Evolutionary conservation across 768 basidiomycete species (phyloP).

Genomic region (Rhizopogon rudus): DNA sequence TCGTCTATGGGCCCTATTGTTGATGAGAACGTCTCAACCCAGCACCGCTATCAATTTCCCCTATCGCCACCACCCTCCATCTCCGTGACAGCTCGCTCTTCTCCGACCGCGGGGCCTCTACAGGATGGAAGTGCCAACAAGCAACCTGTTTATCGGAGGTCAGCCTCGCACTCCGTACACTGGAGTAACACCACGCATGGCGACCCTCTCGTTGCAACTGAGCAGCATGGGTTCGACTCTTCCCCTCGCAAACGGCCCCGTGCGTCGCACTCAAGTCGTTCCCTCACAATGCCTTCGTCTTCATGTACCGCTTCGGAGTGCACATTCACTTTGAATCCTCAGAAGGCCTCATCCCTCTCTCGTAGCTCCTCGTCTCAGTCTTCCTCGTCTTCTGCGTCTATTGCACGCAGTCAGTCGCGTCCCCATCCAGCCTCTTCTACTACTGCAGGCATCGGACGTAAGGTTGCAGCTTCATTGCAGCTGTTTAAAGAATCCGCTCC

Average conservation of each 20-base stretch:
- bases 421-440: constrained; percentile 11
- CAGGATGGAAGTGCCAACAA: neutral
- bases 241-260: constrained; percentile 17
- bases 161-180: constrained; percentile 30
- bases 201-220: constrained; percentile 31
- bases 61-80: constrained; percentile 45
- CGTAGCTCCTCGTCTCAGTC: constrained; percentile 24
- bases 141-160: constrained; percentile 8
- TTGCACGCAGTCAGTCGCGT: neutral
- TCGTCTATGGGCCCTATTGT: constrained; percentile 20
- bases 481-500: constrained; percentile 74
- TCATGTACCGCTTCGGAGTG: constrained; percentile 14
- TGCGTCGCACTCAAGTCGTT: constrained; percentile 18
- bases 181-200: constrained; percentile 40
- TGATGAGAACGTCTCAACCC: constrained; percentile 17
- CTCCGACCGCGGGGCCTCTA: constrained; percentile 28
- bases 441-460: constrained; percentile 57
- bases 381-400: constrained; percentile 15
- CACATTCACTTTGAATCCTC: constrained; percentile 7
- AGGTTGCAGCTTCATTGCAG: constrained; percentile 78
- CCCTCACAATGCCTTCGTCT: constrained; percentile 28
- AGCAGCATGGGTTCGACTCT: constrained; percentile 18
- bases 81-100: constrained; percentile 34
- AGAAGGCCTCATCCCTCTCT: constrained; percentile 26
- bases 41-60: constrained; percentile 35